These are phyloP conservation scores for Heimioporus sp. DNA, from an alignment of 768 basidiomycete genomes.

Conservation along the genomic window DNA sequence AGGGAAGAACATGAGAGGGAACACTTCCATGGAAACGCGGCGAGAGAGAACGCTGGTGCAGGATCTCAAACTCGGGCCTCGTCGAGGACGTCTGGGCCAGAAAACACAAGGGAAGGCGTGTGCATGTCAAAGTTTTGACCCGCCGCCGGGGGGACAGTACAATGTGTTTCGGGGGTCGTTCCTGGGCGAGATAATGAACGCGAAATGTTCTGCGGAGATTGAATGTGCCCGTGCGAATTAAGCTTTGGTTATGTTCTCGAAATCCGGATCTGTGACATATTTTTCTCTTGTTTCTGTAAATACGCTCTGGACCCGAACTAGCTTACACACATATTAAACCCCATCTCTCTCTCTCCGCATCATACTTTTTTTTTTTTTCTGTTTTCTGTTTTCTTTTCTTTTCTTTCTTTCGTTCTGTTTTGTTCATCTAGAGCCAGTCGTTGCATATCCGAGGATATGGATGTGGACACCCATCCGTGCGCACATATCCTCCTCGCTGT, in stretches of 20 bases:
- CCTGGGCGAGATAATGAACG: conserved; percentile 28
- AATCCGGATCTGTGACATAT: conserved; percentile 41
- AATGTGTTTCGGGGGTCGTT: conserved; percentile 22
- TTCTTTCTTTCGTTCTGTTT: no score
- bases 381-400: conserved; percentile 1
- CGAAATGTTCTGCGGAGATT: conserved; percentile 31
- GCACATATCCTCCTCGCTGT: conserved; percentile 1
- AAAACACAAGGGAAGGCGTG: background rate
- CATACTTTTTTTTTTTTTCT: conserved; percentile 11
- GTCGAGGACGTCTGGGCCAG: no score
- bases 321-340: conserved; percentile 35
- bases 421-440: no score
- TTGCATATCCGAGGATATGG: conserved; percentile 22
- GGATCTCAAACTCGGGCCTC: no score
- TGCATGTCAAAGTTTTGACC: conserved; percentile 14
- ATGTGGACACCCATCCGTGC: conserved; percentile 17
- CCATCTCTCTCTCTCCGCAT: conserved; percentile 20
- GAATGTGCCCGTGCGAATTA: conserved; percentile 33
- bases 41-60: no score
- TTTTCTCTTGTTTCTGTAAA: conserved; percentile 40
- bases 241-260: conserved; percentile 39
- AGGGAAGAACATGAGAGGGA: no score
- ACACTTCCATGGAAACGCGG: conserved; percentile 24
- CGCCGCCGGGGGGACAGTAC: no score
- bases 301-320: conserved; percentile 37